phyloP scores from a whole-genome alignment of 768 basidiomycete genomes.

The Termitomyces sp. region DNA sequence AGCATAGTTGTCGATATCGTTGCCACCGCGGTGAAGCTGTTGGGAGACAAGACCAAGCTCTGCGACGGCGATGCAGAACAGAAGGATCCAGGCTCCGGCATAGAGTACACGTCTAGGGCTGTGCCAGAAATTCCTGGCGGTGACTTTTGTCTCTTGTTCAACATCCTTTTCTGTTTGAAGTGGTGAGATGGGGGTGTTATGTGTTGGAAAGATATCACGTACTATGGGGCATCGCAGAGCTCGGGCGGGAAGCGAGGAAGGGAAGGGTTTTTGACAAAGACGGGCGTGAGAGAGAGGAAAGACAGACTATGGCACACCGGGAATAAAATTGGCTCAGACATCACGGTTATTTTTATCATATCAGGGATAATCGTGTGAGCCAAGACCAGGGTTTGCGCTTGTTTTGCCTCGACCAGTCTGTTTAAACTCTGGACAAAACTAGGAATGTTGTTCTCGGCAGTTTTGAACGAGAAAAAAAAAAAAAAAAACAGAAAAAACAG shows the following conservation, averaged over 20 bases:
- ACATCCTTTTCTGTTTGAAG: background rate
- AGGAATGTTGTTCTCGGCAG: background rate
- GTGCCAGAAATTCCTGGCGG: background rate
- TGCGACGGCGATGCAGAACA: background rate
- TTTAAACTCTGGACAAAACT: background rate
- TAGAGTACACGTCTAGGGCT: background rate
- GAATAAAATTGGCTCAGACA: background rate
- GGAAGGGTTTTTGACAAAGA: background rate
- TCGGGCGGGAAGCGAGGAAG: background rate
- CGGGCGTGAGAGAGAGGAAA: background rate
- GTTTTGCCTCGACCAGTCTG: background rate
- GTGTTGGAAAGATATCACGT: background rate
- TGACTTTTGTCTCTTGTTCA: background rate
- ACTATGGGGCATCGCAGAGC: background rate
- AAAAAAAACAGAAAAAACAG: background rate
- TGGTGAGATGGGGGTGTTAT: background rate
- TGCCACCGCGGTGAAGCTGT: conserved; percentile 9
- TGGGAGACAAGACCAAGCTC: conserved; percentile 6
- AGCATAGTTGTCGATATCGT: conserved; percentile 6
- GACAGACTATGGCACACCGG: background rate
- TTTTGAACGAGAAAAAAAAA: too few species aligned
- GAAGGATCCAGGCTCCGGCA: background rate
- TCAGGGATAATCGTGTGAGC: background rate
- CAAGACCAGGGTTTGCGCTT: background rate
- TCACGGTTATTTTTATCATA: background rate